Evolutionary conservation across 768 basidiomycete genomes (phyloP), one percentile per base, ranked within the genome.

Genomic region (Suillus plorans): DNA sequence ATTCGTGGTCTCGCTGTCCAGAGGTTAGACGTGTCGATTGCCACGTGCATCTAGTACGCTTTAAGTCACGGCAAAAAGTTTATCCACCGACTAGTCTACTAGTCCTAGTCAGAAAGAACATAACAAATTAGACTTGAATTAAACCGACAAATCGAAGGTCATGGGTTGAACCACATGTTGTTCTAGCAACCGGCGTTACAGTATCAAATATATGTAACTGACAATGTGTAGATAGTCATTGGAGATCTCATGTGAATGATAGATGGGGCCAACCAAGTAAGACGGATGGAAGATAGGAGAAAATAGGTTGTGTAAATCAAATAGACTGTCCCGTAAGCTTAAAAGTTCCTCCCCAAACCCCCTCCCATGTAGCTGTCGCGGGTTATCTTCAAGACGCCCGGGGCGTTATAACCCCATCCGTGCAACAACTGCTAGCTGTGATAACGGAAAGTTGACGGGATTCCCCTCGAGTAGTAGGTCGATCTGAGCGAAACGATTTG

Each of bases 61-160:
- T 52, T 34, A 53, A 53, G 53, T 36, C 20, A 36, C 20, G 28
- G 31, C 5, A 18, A 20, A 34, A 53, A 34, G 18, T 53, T 53
- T 34, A 31, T 34, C 52, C 52, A 36, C 34, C 12, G 34, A n/a
- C 52, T 13, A 12, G 25, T n/a, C n/a, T n/a, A n/a, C n/a, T 31
- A 12, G 5, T 20, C n/a, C 31, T 20, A 12, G 53, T 12, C 31
- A 55, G 31, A 53, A 53, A 20, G 1, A 55, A 55, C 53, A 28
- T 52, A 31, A 53, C 52, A 31, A 53, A 53, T 56, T 36, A 56
- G 13, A 56, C 37, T 57, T 58, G 37, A 41, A 41, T 58, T 25
- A 41, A 39, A 58, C 39, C 25, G 16, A 58, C 57, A 58, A 41
- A 41, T 25, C 39, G 1, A 58, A 58, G 18, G 39, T n/a, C 16